Percentiles rank a stretch among this genome's conserved stretches.
Conservation (phyloP, 768 basidiomycete species). For the Pleurotus sapidus region DNA sequence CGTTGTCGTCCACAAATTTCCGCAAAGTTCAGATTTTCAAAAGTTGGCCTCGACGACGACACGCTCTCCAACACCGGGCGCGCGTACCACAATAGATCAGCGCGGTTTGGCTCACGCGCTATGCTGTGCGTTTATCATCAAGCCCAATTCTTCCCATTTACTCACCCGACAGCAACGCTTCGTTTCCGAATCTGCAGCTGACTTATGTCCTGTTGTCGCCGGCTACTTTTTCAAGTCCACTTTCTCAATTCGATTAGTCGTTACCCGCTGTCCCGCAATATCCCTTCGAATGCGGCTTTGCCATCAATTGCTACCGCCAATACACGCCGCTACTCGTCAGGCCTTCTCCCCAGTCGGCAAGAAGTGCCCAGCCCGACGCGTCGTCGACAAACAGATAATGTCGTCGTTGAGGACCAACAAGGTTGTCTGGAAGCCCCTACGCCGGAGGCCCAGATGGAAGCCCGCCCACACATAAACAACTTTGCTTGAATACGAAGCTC, state of each 20-base stretch:
- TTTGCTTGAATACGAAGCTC: too few relatives aligned
- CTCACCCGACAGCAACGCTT: not conserved
- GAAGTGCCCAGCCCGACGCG: not conserved
- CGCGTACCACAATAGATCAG: not conserved
- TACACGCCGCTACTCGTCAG: not conserved
- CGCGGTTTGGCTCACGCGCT: slow-evolving; percentile 29
- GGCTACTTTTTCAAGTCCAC: slow-evolving; percentile 47
- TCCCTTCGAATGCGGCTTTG: slow-evolving; percentile 19
- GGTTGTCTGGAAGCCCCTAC: not conserved
- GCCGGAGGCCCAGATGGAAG: not conserved
- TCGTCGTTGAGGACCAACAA: not conserved
- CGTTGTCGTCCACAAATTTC: slow-evolving; percentile 6
- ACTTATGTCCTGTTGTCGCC: slow-evolving; percentile 79
- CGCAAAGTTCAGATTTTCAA: not conserved
- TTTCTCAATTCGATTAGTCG: slow-evolving; percentile 24
- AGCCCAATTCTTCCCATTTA: not conserved
- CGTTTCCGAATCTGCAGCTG: slow-evolving; percentile 31
- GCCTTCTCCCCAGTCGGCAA: not conserved
- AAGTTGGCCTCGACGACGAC: not conserved
- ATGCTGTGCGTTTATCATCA: slow-evolving; percentile 48
- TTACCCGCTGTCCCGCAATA: slow-evolving; percentile 13
- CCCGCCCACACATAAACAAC: too few relatives aligned
- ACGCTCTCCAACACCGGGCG: not conserved
- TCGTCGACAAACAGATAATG: not conserved
- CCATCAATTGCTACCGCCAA: slow-evolving; percentile 9